Evolutionary conservation across 2,329 filamentous ascomycete species (phyloP).

Genomic region (Pseudogymnoascus sp.): DNA sequence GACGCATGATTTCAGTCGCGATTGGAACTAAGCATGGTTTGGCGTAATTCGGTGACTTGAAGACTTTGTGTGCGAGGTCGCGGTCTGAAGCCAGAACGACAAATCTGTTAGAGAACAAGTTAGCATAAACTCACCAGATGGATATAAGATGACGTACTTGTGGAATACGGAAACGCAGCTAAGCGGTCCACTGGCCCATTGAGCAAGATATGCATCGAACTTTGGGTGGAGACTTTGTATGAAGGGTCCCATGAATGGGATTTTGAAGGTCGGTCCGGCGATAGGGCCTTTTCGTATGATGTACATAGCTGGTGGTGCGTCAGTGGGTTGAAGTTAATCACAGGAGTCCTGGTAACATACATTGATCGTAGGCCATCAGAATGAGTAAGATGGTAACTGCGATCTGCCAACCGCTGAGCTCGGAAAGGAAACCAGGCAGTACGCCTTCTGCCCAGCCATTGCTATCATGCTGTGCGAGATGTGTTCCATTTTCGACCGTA

Average conservation of each 20-base stretch:
- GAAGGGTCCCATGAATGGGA: slow-evolving; percentile 69
- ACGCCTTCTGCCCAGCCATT: not conserved
- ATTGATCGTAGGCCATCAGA: slow-evolving; percentile 37
- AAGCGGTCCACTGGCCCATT: slow-evolving; percentile 72
- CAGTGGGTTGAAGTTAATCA: not conserved
- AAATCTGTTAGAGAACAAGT: slow-evolving; percentile 46
- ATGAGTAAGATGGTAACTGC: slow-evolving; percentile 29
- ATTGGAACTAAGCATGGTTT: slow-evolving; percentile 74
- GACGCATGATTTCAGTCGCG: slow-evolving; percentile 66
- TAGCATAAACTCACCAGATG: not conserved
- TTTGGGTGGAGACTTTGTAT: slow-evolving; percentile 67
- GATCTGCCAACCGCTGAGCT: slow-evolving; percentile 26
- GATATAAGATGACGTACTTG: slow-evolving; percentile 48
- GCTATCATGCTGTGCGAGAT: not conserved
- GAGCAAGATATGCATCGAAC: slow-evolving; percentile 65
- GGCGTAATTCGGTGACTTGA: slow-evolving; percentile 69
- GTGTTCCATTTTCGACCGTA: not conserved
- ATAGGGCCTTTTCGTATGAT: slow-evolving; percentile 56
- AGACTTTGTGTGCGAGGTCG: slow-evolving; percentile 73
- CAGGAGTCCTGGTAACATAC: slow-evolving; percentile 18
- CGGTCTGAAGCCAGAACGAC: slow-evolving; percentile 72
- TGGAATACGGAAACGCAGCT: slow-evolving; percentile 82
- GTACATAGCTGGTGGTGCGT: slow-evolving; percentile 45
- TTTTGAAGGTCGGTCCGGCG: slow-evolving; percentile 56
- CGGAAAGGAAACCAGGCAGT: not conserved